Conservation (phyloP, 176 grass and related monocot genomes). For the Oropetium thomaeum region DNA sequence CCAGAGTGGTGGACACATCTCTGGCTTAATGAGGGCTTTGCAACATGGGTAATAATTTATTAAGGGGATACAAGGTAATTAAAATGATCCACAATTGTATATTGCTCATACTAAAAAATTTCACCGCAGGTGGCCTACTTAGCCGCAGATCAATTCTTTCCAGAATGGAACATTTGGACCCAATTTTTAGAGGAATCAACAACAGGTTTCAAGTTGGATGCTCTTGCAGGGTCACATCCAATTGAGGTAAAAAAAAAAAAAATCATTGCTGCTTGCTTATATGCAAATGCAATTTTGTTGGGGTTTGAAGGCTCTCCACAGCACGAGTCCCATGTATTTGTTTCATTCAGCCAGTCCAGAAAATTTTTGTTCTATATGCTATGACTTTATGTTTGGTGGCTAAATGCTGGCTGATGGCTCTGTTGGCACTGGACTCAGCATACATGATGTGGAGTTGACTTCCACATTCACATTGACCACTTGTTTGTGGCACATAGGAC, state of each 20-base stretch:
- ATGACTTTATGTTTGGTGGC: not conserved
- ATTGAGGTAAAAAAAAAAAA: slow-evolving; percentile 66
- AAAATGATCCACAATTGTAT: slow-evolving; percentile 20
- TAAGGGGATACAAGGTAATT: slow-evolving; percentile 7
- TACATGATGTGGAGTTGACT: not conserved
- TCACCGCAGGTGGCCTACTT: slow-evolving; percentile 71
- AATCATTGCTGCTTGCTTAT: not conserved
- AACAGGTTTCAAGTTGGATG: slow-evolving; percentile 76
- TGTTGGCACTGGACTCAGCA: not conserved
- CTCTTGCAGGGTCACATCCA: slow-evolving; percentile 86
- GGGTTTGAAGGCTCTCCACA: not conserved
- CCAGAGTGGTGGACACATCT: slow-evolving; percentile 99
- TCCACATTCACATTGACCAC: not conserved
- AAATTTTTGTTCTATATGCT: slow-evolving; percentile 12
- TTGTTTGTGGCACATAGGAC: not conserved
- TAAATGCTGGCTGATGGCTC: not conserved
- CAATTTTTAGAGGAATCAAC: slow-evolving; percentile 86
- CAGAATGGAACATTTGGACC: slow-evolving; percentile 98
- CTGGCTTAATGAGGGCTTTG: slow-evolving; percentile 98
- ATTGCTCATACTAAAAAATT: slow-evolving; percentile 11
- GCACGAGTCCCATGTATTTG: not conserved
- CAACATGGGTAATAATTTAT: slow-evolving; percentile 84
- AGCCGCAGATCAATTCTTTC: slow-evolving; percentile 72
- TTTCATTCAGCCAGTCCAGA: not conserved
- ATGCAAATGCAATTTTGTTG: too few species aligned